phyloP scores from a whole-genome alignment of 2,329 filamentous ascomycete species.

The Celoporthe dispersa region DNA sequence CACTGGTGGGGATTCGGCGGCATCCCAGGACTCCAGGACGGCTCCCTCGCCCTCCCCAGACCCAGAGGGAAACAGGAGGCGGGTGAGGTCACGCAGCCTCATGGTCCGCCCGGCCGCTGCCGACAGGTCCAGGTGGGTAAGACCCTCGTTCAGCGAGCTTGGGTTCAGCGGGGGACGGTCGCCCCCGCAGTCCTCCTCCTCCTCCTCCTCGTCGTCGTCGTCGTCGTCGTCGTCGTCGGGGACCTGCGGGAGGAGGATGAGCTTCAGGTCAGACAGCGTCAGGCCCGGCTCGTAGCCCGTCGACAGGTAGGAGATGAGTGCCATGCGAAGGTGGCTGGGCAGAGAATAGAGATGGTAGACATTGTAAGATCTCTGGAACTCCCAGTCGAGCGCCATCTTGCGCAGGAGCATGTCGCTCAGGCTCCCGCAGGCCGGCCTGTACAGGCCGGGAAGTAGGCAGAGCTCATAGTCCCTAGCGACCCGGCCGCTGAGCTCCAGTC shows the following conservation, averaged over 20 bases:
- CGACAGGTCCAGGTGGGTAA: constrained; percentile 59
- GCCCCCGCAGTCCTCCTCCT: constrained; percentile 27
- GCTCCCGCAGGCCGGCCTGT: constrained; percentile 50
- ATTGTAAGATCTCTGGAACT: constrained; percentile 58
- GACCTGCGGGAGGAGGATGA: constrained; percentile 46
- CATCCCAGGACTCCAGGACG: constrained; percentile 60
- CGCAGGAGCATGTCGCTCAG: constrained; percentile 57
- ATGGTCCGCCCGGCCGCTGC: constrained; percentile 56
- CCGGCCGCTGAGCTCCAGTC: constrained; percentile 14
- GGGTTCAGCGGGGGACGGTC: constrained; percentile 32
- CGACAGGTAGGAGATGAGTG: constrained; percentile 56
- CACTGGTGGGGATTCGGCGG: constrained; percentile 38
- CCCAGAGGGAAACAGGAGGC: constrained; percentile 54
- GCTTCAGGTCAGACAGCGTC: constrained; percentile 53
- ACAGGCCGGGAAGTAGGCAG: constrained; percentile 47
- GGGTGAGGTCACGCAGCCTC: constrained; percentile 55
- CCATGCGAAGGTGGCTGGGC: constrained; percentile 56
- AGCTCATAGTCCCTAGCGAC: constrained; percentile 11
- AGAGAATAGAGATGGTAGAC: constrained; percentile 60
- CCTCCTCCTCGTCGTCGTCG: no score
- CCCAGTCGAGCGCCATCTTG: constrained; percentile 58
- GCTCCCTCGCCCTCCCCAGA: constrained; percentile 26
- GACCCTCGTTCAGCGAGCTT: constrained; percentile 47
- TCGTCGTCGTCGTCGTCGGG: constrained; percentile 37
- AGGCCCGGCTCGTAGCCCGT: constrained; percentile 51